Evolutionary conservation across 148 eudicot species (phyloP), one percentile per base, ranked within the genome.

Genomic region (Vaccinium corymbosum): DNA sequence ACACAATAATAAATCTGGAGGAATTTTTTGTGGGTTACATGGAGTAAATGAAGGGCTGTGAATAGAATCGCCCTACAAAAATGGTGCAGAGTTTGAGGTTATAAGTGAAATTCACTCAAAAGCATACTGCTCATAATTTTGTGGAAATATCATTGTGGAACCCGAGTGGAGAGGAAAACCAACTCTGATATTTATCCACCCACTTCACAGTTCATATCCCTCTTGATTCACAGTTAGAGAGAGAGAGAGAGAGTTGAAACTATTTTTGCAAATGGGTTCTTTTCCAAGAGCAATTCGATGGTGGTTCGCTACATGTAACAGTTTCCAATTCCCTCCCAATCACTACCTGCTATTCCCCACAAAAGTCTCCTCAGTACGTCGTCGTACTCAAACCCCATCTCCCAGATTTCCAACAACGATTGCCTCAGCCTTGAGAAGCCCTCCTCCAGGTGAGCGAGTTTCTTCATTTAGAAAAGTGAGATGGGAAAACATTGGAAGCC

Each of bases 371-470:
- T 7, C 57, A 22, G 16, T 70, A 25, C 49, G 79, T 22, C 70
- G 79, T 13, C 79, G 72, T 38, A 38, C 38, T 25, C n/a, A 55
- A 29, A 15, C 42, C 42, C 22, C 56, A 42, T 79, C 70, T 42
- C 13, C 16, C 3, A 71, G 78, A 51, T 79, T 32, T 20, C 53
- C 70, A 35, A 55, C 75, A 68, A 14, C 82, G 62, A 57, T 84
- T 10, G 72, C 73, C 71, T 68, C 82, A 42, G 83, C 80, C 46
- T 57, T 84, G n/a, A 56, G 79, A 68, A 80, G 71, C 52, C 77
- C 82, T 80, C 79, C 79, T 84, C 83, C 83, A 53, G 70, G 86
- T 84, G 17, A 35, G 38, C 3, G 38, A 79, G 79, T 57, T 56
- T 42, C 50, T 56, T 38, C 19, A 71, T 83, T 83, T 20, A 27